Evolutionary conservation across 768 basidiomycete genomes (phyloP), one percentile per base, ranked within the genome.

Genomic region (Goffeauzyma gilvescens): DNA sequence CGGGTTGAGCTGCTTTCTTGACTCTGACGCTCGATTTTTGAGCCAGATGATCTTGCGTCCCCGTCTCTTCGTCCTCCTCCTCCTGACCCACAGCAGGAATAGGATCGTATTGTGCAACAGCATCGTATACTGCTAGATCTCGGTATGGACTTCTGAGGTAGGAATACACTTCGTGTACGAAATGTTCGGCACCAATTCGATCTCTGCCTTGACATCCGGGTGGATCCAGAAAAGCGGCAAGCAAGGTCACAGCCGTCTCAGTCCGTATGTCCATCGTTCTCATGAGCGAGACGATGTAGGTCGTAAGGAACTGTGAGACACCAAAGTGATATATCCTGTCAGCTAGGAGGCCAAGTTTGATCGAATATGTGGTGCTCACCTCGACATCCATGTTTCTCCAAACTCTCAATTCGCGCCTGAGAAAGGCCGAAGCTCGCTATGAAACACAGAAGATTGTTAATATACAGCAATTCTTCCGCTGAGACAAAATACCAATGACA

Each of bases 311-410:
- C 81, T 86, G 42, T 7, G 20, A 26, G 6, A 8, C 6, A 8
- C 6, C 6, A 41, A 12, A 38, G 51, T 17, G n/a, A 41, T 32
- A 46, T 23, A 8, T 22, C 24, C 18, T 18, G 34, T 37, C 18
- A 15, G 17, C 5, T 3, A 9, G 20, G 24, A 13, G 25, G 15
- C 15, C 15, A 15, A 9, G 14, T 23, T 22, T 6, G 18, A 3
- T 2, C 2, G 27, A 38, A 10, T 27, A 41, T 30, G 31, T 17
- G 13, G 24, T 26, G 62, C 72, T 44, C 39, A 79, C 83, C 71
- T 90, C 86, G 5, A 90, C 76, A 56, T 95, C 87, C n/a, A 86
- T 66, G 55, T 77, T 74, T 8, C 73, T 70, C 87, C 87, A 95
- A 4, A 90, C 80, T 38, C 74, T 75, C 32, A 93, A 65, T 58